Base-by-base conservation (phyloP, 805 yeast genomes). In the Maudiozyma pseudohumilis region DNA sequence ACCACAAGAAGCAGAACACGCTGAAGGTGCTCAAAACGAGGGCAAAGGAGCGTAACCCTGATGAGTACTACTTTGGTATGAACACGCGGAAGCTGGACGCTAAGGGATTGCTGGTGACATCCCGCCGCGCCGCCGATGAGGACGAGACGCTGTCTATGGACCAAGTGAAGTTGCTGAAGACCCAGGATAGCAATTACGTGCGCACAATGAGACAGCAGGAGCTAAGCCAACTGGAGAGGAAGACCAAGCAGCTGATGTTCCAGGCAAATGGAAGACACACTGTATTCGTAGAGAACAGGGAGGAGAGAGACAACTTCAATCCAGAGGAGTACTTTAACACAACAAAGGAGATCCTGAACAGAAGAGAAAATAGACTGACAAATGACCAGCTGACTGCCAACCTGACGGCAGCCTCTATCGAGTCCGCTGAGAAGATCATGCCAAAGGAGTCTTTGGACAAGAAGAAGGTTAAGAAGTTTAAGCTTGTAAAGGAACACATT, bases 11-110 rank as follows among this genome's bases (percentile, higher is more conserved):
- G 48, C 74, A 77, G 48, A 70, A 68, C 20, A 67, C 74, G 6
- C 45, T 92, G 36, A 83, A 82, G 61, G 69, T 80, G 1, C 69
- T 92, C 40, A 75, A 82, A 47, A 67, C 69, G 29, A 89, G 86
- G 55, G 94, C 83, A 2, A 64, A 69, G 26, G 69, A 70, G 32
- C 72, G 86, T 49, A 92, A 92, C 56, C 94, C 94, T 12, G 98
- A 92, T 69, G 98, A 92, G 61, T 92, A 82, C 64, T 87, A 89
- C 60, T 95, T 86, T 73, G 92, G 86, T 16, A 92, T 92, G 98
- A 74, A 79, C 23, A 67, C 70, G 11, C 66, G 69, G 42, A 70
- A 69, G 50, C 76, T 92, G 4, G 94, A 86, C 45, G 63, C 68
- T 2, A 65, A 70, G 9, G 96, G 96, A 1, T 68, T 83, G 7